phyloP scores from a whole-genome alignment of 257 asterid genomes.

The Phtheirospermum japonicum region DNA sequence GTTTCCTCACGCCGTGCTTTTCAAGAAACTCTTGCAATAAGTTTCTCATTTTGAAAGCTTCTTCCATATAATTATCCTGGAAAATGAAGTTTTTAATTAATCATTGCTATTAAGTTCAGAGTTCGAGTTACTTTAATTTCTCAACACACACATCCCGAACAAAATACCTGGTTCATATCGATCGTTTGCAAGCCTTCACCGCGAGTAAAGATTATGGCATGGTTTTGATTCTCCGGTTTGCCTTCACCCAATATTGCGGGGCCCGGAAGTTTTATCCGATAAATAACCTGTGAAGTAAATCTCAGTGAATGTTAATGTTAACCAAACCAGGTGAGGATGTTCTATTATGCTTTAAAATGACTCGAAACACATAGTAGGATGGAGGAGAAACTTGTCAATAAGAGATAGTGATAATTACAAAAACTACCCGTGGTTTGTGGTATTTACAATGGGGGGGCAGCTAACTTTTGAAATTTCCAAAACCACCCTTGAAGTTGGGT shows the following conservation, averaged over 20 bases:
- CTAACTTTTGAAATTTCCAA: neutral
- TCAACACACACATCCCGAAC: too few species aligned
- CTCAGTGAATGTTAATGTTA: constrained; percentile 18
- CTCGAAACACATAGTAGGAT: constrained; percentile 6
- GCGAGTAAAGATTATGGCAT: constrained; percentile 92
- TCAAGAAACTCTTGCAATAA: constrained; percentile 84
- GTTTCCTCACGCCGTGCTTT: constrained; percentile 82
- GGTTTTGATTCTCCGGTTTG: constrained; percentile 97
- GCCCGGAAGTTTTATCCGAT: constrained; percentile 91
- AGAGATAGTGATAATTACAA: neutral
- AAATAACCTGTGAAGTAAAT: constrained; percentile 59
- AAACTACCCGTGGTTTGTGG: neutral
- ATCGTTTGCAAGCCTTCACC: constrained; percentile 98
- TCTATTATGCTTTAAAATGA: constrained; percentile 8
- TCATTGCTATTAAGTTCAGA: constrained; percentile 20
- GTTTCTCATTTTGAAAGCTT: constrained; percentile 95
- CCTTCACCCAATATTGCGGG: constrained; percentile 92
- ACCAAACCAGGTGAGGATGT: constrained; percentile 4
- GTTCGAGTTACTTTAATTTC: constrained; percentile 1
- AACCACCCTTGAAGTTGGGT: neutral
- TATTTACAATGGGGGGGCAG: neutral
- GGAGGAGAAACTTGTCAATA: neutral
- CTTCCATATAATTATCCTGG: constrained; percentile 96
- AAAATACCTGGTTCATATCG: constrained; percentile 91
- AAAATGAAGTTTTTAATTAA: constrained; percentile 22